Evolutionary conservation across 768 basidiomycete species (phyloP).

Genomic region (Russula compacta): DNA sequence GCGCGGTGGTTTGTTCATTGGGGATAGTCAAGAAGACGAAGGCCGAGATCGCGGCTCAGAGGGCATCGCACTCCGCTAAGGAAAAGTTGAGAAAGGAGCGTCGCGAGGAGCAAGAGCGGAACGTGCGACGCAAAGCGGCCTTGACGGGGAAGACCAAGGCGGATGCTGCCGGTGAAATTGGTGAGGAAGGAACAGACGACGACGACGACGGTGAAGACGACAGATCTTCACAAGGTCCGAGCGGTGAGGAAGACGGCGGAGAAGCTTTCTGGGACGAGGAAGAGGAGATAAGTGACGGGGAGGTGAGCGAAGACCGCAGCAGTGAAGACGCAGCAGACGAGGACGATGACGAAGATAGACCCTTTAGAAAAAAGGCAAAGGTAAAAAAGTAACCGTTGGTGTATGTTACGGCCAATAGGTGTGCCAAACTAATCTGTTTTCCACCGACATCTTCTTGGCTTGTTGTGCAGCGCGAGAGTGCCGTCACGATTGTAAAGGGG

Average conservation of each 20-base stretch:
- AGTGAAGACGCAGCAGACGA: conserved; percentile 34
- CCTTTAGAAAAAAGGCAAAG: conserved; percentile 48
- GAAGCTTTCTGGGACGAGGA: conserved; percentile 45
- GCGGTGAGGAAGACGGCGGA: conserved; percentile 29
- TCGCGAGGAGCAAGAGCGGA: conserved; percentile 83
- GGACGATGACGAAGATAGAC: conserved; percentile 37
- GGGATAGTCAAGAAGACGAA: conserved; percentile 80
- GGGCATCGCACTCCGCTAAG: conserved; percentile 69
- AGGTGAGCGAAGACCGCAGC: conserved; percentile 37
- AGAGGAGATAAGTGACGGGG: conserved; percentile 53
- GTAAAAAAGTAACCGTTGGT: conserved; percentile 38
- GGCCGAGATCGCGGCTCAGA: conserved; percentile 56
- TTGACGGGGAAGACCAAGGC: conserved; percentile 27
- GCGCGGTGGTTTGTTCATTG: not conserved
- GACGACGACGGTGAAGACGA: conserved; percentile 27
- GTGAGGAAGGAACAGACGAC: conserved; percentile 23
- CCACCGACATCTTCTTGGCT: not conserved
- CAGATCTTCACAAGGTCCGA: conserved; percentile 25
- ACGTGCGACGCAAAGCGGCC: conserved; percentile 77
- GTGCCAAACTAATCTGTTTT: not conserved
- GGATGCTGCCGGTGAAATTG: conserved; percentile 5
- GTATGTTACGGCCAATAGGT: not conserved
- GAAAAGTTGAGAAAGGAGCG: conserved; percentile 68
- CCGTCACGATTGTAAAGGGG: no score
- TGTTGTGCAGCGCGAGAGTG: not conserved